phyloP scores from a whole-genome alignment of 345 rosid species.

The Heritiera fomes region DNA sequence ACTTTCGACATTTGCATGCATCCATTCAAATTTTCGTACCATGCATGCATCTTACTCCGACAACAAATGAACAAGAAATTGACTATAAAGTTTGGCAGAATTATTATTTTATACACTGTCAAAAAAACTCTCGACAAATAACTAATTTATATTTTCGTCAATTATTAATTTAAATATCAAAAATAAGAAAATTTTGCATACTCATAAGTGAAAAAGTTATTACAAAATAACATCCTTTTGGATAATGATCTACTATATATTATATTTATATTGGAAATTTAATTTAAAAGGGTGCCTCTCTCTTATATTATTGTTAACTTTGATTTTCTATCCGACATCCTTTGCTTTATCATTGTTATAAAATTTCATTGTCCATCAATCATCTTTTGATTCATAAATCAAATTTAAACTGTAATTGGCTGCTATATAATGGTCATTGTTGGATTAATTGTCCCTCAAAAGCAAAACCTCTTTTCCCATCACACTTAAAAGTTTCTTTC shows the following conservation, averaged over 20 bases:
- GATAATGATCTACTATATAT: too few relatives aligned
- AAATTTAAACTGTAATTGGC: neutral
- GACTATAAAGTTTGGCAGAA: neutral
- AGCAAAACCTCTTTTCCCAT: neutral
- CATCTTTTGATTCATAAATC: constrained; percentile 9
- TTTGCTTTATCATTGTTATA: neutral
- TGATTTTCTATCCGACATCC: neutral
- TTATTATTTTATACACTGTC: neutral
- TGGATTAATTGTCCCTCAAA: constrained; percentile 7
- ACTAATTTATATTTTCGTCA: too few relatives aligned
- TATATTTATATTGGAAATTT: too few relatives aligned
- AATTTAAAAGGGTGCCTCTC: neutral
- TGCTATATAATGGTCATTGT: neutral
- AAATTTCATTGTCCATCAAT: constrained; percentile 12
- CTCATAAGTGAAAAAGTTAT: too few relatives aligned
- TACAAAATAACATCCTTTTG: too few relatives aligned
- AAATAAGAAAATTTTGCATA: neutral
- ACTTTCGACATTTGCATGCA: neutral
- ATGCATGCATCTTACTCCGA: constrained; percentile 15
- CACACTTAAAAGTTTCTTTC: neutral
- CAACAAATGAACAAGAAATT: neutral
- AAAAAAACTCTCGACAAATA: too few relatives aligned
- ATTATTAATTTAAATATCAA: neutral
- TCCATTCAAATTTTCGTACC: neutral
- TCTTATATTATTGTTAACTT: neutral